Evolutionary conservation across 306 rosid species (phyloP).

Genomic region (Ammopiptanthus mongolicus): DNA sequence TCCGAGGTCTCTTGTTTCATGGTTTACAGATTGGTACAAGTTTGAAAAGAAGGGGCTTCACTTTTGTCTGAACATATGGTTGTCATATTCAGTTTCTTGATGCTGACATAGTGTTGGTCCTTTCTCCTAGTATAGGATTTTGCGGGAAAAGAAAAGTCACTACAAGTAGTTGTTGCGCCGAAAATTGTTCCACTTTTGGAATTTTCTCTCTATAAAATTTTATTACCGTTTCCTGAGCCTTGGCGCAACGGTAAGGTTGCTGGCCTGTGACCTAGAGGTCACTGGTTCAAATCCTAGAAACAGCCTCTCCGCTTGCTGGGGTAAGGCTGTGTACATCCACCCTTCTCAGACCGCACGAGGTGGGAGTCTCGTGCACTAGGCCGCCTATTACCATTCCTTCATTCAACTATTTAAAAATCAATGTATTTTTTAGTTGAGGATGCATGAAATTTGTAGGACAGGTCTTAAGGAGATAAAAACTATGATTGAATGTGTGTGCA

Average conservation of each 20-base stretch:
- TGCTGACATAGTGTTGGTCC: slow-evolving; percentile 15
- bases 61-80: neutral
- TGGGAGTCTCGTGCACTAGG: too few relatives aligned
- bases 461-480: neutral
- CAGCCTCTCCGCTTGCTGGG: too few relatives aligned
- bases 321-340: too few relatives aligned
- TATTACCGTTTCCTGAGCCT: neutral
- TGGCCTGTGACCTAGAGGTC: too few relatives aligned
- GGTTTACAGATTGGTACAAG: slow-evolving; percentile 18
- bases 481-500: neutral
- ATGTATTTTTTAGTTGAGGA: neutral
- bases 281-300: too few relatives aligned
- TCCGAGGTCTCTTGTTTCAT: slow-evolving; percentile 8
- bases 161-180: neutral
- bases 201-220: neutral
- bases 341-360: too few relatives aligned
- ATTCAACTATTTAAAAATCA: neutral
- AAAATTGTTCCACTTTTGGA: neutral
- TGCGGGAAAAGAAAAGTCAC: neutral
- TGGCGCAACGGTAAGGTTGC: too few relatives aligned
- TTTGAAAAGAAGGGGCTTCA: slow-evolving; percentile 10
- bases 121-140: slow-evolving; percentile 5
- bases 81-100: neutral
- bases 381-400: too few relatives aligned
- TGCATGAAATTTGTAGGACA: neutral